These are phyloP conservation scores for Monosporascus cannonballus DNA, from an alignment of 2,329 filamentous ascomycete genomes.

Conservation along the genomic window DNA sequence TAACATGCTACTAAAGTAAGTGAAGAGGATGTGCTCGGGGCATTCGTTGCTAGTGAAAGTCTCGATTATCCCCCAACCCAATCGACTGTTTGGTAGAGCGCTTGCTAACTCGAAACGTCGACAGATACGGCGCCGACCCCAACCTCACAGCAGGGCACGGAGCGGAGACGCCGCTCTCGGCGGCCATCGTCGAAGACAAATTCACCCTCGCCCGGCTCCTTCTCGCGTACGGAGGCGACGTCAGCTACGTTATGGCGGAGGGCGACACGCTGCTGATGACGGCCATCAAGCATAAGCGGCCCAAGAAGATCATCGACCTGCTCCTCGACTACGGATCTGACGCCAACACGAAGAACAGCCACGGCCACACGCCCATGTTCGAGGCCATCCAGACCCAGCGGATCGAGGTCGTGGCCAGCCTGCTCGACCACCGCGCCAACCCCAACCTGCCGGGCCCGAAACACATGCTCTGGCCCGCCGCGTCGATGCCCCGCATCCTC, in stretches of 20 bases:
- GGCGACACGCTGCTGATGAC: conserved; percentile 57
- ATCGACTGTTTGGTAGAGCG: neutral
- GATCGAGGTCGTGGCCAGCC: conserved; percentile 36
- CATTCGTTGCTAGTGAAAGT: no score
- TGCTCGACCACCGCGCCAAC: conserved; percentile 56
- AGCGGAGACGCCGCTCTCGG: conserved; percentile 48
- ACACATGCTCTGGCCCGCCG: conserved; percentile 39
- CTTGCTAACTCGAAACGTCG: conserved; percentile 1
- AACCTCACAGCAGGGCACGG: conserved; percentile 45
- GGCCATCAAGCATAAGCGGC: conserved; percentile 49
- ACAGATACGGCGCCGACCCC: conserved; percentile 50
- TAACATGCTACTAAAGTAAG: conserved; percentile 49
- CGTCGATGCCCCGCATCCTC: conserved; percentile 10
- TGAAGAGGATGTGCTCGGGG: neutral
- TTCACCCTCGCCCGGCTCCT: conserved; percentile 53
- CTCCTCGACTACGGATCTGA: conserved; percentile 38
- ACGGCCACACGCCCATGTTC: conserved; percentile 45
- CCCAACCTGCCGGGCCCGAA: conserved; percentile 64
- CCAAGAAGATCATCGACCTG: conserved; percentile 38
- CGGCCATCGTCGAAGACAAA: conserved; percentile 45
- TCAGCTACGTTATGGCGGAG: conserved; percentile 45
- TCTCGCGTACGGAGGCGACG: conserved; percentile 55
- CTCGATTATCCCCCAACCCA: neutral
- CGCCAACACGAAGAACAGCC: conserved; percentile 43
- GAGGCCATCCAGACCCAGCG: conserved; percentile 42